phyloP scores from a whole-genome alignment of 805 yeast genomes.

The Cephaloascus albidus region DNA sequence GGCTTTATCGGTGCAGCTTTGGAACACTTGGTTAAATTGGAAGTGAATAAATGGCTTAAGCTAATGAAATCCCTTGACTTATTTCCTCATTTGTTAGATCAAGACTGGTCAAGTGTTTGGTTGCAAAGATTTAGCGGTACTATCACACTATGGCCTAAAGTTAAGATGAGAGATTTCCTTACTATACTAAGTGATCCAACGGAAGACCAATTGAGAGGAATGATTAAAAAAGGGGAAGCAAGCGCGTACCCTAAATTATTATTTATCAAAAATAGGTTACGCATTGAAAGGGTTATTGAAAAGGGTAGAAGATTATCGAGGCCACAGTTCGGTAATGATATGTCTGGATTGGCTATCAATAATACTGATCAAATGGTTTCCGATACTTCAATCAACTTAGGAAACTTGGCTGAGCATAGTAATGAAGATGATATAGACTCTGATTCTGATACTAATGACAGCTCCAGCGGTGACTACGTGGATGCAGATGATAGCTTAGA shows the following conservation, averaged over 20 bases:
- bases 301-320: slow-evolving; percentile 32
- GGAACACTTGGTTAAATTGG: slow-evolving; percentile 63
- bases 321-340: too few species aligned
- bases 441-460: too few species aligned
- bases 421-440: not conserved
- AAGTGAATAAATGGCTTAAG: slow-evolving; percentile 69
- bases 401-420: not conserved
- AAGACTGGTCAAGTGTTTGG: slow-evolving; percentile 76
- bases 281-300: slow-evolving; percentile 57
- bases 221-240: slow-evolving; percentile 54
- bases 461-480: not conserved
- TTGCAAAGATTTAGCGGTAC: slow-evolving; percentile 68
- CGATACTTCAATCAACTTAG: not conserved
- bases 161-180: slow-evolving; percentile 47
- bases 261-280: slow-evolving; percentile 51
- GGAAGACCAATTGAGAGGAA: slow-evolving; percentile 41
- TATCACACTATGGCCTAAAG: slow-evolving; percentile 69
- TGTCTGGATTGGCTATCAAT: too few species aligned
- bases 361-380: too few species aligned
- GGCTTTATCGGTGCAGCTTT: slow-evolving; percentile 68
- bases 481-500: not conserved
- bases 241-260: slow-evolving; percentile 58
- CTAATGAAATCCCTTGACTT: slow-evolving; percentile 56
- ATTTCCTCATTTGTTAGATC: slow-evolving; percentile 59
- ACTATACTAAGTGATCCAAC: slow-evolving; percentile 63